Base-by-base conservation (phyloP, 768 basidiomycete genomes). In the Lactarius sanguifluus region DNA sequence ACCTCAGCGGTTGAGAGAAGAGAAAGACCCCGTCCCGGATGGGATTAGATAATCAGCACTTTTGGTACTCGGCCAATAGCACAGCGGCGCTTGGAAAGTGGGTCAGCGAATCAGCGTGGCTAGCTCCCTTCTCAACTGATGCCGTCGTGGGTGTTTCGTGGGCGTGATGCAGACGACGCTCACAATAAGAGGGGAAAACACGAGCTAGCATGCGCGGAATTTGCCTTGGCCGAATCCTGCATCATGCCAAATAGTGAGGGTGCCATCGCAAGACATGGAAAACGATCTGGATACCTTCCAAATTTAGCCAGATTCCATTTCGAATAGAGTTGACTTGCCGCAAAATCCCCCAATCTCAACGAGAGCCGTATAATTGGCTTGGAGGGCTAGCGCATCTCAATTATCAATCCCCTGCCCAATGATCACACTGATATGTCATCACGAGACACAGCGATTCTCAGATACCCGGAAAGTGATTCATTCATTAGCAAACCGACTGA, bases 321-420 rank as follows among this genome's bases (percentile, higher is more conserved):
- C 62, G 62, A 67, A 67, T 67, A 67, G 66, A 67, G 66, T 67
- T 67, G 66, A 63, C 66, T 64, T 67, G 62, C 66, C 66, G 66
- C 66, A 64, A 63, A 65, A 65, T 36, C 28, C 52, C 38, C 54
- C 52, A 34, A n/a, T 36, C 56, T 40, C 6, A 32, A 59, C 47
- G 66, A 50, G 50, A 43, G 18, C 66, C 66, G 54, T 9, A 10
- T 30, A 47, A 10, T 64, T 67, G 62, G 66, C 62, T 4, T n/a
- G n/a, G 38, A 4, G 1, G 36, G 55, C 61, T 64, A 55, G 58
- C 32, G 23, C 23, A 36, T 43, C 52, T 62, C 56, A 45, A 32
- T 56, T 47, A 57, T 65, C 64, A 66, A 61, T 62, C 45, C 65
- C 61, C 66, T 57, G 32, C 58, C 45, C 63, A 63, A 59, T 47